These are phyloP conservation scores for Sarcodon sp. DNA, from an alignment of 768 basidiomycete species.

Conservation along the genomic window DNA sequence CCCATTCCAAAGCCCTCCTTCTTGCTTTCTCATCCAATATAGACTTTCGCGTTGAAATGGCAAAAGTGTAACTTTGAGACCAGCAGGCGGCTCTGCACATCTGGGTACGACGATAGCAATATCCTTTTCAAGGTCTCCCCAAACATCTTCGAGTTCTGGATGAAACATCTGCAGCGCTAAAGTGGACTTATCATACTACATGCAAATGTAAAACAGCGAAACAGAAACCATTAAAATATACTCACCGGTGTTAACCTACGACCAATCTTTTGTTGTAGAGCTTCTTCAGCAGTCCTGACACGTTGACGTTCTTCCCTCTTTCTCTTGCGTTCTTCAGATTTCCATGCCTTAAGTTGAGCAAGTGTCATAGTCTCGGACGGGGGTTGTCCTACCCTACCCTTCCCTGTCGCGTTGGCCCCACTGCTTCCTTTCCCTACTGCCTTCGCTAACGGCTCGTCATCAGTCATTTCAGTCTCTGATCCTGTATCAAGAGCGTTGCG, in stretches of 20 bases:
- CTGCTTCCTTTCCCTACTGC: conserved; percentile 2
- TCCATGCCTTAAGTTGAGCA: conserved; percentile 14
- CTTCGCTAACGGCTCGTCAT: conserved; percentile 7
- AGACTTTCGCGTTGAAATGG: conserved; percentile 96
- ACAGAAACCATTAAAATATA: conserved; percentile 1
- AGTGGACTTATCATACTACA: conserved; percentile 59
- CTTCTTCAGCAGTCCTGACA: conserved; percentile 34
- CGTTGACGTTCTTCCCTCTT: conserved; percentile 11
- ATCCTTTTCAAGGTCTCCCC: conserved; percentile 71
- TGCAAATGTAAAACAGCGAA: conserved; percentile 2
- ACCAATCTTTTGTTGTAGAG: conserved; percentile 44
- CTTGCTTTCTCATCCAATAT: conserved; percentile 94
- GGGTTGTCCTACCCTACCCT: conserved; percentile 18
- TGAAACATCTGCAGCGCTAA: conserved; percentile 57
- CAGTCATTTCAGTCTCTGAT: conserved; percentile 15
- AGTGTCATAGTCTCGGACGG: too few relatives aligned
- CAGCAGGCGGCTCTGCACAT: conserved; percentile 65
- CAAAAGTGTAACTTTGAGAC: conserved; percentile 75
- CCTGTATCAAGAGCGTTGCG: conserved; percentile 9
- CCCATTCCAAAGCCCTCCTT: conserved; percentile 75
- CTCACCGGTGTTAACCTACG: conserved; percentile 63
- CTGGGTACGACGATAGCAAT: conserved; percentile 50
- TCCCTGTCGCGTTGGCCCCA: conserved; percentile 19
- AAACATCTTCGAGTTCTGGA: conserved; percentile 70
- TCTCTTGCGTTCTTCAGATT: conserved; percentile 1